phyloP scores from a whole-genome alignment of 805 yeast species.

The Starmerella sirachaensis region DNA sequence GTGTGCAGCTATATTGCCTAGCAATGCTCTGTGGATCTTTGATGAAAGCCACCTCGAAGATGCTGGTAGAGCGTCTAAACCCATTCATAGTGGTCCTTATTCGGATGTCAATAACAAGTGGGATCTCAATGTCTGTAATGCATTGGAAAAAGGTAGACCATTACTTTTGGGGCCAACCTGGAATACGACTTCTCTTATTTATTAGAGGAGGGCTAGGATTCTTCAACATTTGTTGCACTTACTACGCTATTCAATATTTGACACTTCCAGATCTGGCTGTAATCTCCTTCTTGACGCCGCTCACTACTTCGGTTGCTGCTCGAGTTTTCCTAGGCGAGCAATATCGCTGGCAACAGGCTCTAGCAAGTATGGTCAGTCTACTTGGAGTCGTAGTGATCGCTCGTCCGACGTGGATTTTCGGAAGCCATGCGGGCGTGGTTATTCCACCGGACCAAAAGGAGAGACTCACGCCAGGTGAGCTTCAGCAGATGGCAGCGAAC shows the following conservation, averaged over 20 bases:
- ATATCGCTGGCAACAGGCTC: constrained; percentile 53
- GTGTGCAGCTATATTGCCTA: constrained; percentile 17
- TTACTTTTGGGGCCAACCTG: constrained; percentile 60
- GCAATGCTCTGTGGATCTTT: constrained; percentile 18
- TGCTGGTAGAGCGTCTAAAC: constrained; percentile 13
- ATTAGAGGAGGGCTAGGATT: constrained; percentile 64
- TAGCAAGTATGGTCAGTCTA: constrained; percentile 57
- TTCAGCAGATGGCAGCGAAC: background rate
- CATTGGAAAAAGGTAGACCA: constrained; percentile 39
- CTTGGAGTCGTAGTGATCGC: constrained; percentile 72
- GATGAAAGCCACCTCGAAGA: constrained; percentile 21
- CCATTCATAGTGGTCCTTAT: constrained; percentile 42
- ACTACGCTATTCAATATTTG: constrained; percentile 59
- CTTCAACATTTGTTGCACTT: constrained; percentile 68
- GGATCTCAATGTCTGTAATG: constrained; percentile 48
- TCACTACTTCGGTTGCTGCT: constrained; percentile 64
- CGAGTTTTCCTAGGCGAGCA: constrained; percentile 53
- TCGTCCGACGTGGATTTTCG: constrained; percentile 63
- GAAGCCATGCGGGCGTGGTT: constrained; percentile 25
- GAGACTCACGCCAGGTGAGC: background rate
- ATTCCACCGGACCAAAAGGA: background rate
- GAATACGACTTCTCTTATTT: constrained; percentile 41
- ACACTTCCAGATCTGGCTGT: constrained; percentile 72
- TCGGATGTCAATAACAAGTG: constrained; percentile 63
- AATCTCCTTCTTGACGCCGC: constrained; percentile 66